phyloP scores from a whole-genome alignment of 768 basidiomycete species.

The Tricholoma terreum region DNA sequence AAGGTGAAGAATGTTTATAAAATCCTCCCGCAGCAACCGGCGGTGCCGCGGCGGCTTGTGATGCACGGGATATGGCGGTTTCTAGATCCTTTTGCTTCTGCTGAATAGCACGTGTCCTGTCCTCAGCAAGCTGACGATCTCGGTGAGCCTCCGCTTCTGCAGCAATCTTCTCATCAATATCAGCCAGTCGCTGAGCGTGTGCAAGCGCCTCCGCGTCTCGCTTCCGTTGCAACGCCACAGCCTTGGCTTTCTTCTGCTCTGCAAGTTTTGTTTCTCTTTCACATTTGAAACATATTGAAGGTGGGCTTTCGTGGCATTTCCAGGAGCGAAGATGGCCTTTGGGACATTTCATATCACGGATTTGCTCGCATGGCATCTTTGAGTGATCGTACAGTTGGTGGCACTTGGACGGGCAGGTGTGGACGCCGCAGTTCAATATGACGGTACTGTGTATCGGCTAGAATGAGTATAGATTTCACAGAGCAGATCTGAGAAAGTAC shows the following conservation, averaged over 20 bases:
- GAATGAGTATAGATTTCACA: not conserved
- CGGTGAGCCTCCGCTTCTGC: constrained; percentile 27
- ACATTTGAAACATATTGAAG: constrained; percentile 42
- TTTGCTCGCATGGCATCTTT: constrained; percentile 44
- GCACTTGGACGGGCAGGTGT: constrained; percentile 58
- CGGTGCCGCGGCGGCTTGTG: no score
- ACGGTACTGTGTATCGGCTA: constrained; percentile 37
- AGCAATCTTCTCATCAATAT: constrained; percentile 41
- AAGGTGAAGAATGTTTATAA: no score
- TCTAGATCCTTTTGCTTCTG: not conserved
- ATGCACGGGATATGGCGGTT: no score
- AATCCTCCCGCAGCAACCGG: no score
- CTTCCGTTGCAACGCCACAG: constrained; percentile 39
- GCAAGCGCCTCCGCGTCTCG: constrained; percentile 43
- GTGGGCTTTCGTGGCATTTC: constrained; percentile 40
- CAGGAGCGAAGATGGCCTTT: constrained; percentile 41
- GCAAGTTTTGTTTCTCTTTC: constrained; percentile 39
- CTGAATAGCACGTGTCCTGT: no score
- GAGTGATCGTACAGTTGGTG: constrained; percentile 55
- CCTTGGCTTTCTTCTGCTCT: constrained; percentile 42
- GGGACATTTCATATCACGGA: constrained; percentile 37
- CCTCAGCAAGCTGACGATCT: no score
- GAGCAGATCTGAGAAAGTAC: constrained; percentile 28
- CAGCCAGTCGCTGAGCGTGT: constrained; percentile 40
- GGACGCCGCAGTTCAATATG: constrained; percentile 47